phyloP scores from a whole-genome alignment of 306 rosid genomes.

The Begonia masoniana region DNA sequence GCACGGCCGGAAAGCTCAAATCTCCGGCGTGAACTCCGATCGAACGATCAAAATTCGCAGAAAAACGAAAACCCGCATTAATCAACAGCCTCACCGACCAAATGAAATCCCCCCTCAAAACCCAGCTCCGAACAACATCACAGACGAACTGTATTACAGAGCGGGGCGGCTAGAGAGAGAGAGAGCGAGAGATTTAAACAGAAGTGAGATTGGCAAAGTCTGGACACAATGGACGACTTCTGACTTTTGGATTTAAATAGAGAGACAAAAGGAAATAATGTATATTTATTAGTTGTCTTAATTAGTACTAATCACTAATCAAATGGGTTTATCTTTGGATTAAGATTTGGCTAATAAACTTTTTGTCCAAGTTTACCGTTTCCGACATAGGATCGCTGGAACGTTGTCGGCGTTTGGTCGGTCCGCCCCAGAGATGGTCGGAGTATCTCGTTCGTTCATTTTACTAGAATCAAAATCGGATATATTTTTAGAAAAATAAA shows the following conservation, averaged over 20 bases:
- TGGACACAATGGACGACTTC: constrained; percentile 9
- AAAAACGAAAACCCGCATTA: not conserved
- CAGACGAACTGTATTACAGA: not conserved
- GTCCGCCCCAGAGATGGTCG: not conserved
- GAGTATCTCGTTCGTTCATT: not conserved
- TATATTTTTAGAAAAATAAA: no score
- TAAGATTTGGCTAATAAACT: not conserved
- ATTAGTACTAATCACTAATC: constrained; percentile 1
- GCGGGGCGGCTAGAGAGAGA: constrained; percentile 1
- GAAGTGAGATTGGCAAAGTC: constrained; percentile 7
- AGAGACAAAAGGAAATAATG: constrained; percentile 1
- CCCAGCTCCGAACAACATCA: no score
- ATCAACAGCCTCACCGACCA: not conserved
- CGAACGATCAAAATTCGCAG: not conserved
- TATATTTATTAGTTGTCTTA: not conserved
- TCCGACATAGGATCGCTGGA: not conserved
- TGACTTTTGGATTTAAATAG: constrained; percentile 20
- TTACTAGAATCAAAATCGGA: no score
- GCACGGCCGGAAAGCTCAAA: not conserved
- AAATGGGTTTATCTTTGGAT: not conserved
- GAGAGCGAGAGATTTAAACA: not conserved
- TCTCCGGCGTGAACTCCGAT: not conserved
- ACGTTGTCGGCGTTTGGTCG: not conserved
- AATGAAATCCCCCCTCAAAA: not conserved
- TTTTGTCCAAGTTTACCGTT: constrained; percentile 6